A percentile compares a stretch with the other conserved stretches of the same genome.
These are phyloP conservation scores for Macaranga tanarius DNA, from an alignment of 441 rosid genomes.

Conservation along the genomic window DNA sequence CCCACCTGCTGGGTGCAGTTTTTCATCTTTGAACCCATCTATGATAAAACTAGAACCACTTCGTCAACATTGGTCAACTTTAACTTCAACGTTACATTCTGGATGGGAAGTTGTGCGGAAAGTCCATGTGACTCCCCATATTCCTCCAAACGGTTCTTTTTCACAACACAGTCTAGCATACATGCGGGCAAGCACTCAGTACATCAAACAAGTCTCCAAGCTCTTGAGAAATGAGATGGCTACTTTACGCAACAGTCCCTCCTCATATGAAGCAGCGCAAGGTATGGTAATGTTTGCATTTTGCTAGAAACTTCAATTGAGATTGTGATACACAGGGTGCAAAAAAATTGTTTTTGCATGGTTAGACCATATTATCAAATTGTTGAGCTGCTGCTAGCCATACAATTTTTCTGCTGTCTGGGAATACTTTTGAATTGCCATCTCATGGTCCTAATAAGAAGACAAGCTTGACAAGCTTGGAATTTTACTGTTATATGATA, in stretches of 20 bases:
- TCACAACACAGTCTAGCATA: constrained; percentile 75
- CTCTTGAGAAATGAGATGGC: constrained; percentile 54
- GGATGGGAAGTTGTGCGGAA: constrained; percentile 72
- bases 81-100: constrained; percentile 55
- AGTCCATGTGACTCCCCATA: constrained; percentile 53
- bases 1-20: constrained; percentile 72
- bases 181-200: constrained; percentile 68
- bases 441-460: background rate
- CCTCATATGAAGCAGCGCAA: constrained; percentile 65
- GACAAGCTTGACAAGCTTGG: background rate
- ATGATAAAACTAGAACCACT: constrained; percentile 52
- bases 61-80: constrained; percentile 46
- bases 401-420: constrained; percentile 13
- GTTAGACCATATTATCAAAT: background rate
- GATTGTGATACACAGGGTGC: background rate
- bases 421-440: constrained; percentile 3
- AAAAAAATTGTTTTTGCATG: background rate
- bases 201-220: constrained; percentile 76
- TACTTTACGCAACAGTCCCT: constrained; percentile 47
- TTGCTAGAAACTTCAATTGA: background rate
- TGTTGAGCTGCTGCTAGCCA: constrained; percentile 14
- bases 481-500: background rate
- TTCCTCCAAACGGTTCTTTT: constrained; percentile 59
- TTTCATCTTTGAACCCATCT: constrained; percentile 45
- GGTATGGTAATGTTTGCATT: constrained; percentile 39